Percentiles rank a stretch among this genome's conserved stretches.
phyloP scores from a whole-genome alignment of 768 basidiomycete genomes.

The Suillus spraguei region DNA sequence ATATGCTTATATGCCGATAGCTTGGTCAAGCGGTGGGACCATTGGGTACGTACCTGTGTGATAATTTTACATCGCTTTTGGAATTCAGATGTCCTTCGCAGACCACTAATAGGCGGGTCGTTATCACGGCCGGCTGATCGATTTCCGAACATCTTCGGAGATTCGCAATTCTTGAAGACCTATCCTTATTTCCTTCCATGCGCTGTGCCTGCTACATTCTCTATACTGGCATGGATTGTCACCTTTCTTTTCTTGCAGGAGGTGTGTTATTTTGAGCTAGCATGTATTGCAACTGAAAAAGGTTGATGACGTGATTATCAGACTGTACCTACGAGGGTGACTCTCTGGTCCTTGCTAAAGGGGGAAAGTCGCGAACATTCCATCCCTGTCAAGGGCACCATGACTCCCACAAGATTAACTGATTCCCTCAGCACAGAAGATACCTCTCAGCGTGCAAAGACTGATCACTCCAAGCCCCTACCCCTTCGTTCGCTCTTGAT shows the following conservation, averaged over 20 bases:
- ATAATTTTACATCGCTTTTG: background rate
- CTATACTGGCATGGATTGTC: conserved; percentile 53
- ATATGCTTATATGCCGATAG: conserved; percentile 65
- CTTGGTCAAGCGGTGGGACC: conserved; percentile 48
- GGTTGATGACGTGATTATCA: conserved; percentile 20
- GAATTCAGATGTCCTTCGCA: conserved; percentile 22
- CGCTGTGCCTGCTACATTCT: conserved; percentile 64
- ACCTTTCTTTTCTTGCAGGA: conserved; percentile 60
- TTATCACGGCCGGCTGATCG: conserved; percentile 68
- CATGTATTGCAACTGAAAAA: conserved; percentile 21
- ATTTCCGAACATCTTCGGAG: conserved; percentile 64
- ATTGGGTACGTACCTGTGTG: conserved; percentile 41
- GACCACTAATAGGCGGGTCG: conserved; percentile 69
- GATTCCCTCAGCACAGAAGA: conserved; percentile 10
- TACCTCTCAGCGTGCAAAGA: conserved; percentile 7
- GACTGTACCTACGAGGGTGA: conserved; percentile 35
- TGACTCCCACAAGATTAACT: conserved; percentile 16
- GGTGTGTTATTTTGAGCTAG: conserved; percentile 30
- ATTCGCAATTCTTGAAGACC: conserved; percentile 55
- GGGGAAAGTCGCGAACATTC: conserved; percentile 16
- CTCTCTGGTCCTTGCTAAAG: conserved; percentile 32
- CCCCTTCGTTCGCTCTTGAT: conserved; percentile 55
- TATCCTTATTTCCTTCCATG: conserved; percentile 81
- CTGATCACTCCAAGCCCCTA: conserved; percentile 39
- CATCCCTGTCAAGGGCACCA: background rate